phyloP scores from a whole-genome alignment of 139 green algal species.

The Tetradesmus lagerheimii region DNA sequence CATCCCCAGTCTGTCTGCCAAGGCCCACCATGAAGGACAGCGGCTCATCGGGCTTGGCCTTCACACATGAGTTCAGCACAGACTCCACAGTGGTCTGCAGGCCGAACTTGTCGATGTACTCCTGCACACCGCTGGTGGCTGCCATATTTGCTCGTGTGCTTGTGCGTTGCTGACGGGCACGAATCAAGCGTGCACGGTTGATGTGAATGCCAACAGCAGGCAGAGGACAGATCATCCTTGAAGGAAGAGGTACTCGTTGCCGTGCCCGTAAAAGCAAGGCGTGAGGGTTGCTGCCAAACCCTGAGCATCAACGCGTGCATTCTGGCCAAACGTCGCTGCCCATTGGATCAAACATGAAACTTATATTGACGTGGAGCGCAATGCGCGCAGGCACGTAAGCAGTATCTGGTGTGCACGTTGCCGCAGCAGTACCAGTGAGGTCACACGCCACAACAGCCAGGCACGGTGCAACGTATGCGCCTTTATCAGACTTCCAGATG shows the following conservation, averaged over 20 bases:
- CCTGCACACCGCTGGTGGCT: slow-evolving; percentile 67
- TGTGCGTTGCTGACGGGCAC: background rate
- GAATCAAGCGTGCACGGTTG: slow-evolving; percentile 7
- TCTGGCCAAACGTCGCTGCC: background rate
- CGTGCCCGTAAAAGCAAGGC: background rate
- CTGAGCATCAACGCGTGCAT: background rate
- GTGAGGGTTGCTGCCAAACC: slow-evolving; percentile 2
- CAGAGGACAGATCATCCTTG: background rate
- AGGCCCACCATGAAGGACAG: slow-evolving; percentile 88
- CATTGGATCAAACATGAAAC: background rate
- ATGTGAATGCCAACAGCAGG: background rate
- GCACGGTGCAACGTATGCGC: background rate
- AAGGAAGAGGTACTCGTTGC: background rate
- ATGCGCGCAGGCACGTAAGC: background rate
- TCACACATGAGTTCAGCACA: slow-evolving; percentile 93
- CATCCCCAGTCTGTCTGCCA: slow-evolving; percentile 6
- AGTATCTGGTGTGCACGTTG: background rate
- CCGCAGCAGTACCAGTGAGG: background rate
- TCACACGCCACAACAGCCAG: background rate
- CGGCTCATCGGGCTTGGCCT: slow-evolving; percentile 92
- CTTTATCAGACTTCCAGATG: background rate
- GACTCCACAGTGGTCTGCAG: slow-evolving; percentile 92
- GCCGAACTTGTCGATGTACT: slow-evolving; percentile 93
- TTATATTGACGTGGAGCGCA: background rate
- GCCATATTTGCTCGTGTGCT: slow-evolving; percentile 30